These are phyloP conservation scores for Populus tremula DNA, from an alignment of 345 rosid species.

Conservation along the genomic window DNA sequence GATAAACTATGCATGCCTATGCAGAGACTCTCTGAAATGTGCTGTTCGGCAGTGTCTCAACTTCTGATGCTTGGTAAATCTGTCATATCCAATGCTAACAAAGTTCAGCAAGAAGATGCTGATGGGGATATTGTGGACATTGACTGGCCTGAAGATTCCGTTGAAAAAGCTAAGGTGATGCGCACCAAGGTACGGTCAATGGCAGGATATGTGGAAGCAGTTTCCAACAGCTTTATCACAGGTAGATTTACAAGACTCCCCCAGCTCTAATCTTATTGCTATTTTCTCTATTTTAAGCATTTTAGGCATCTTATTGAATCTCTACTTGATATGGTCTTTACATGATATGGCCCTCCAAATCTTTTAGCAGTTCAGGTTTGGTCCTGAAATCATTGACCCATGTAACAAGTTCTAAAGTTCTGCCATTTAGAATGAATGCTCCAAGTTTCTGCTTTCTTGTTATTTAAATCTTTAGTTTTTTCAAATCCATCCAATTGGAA, in stretches of 20 bases:
- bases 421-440: not conserved
- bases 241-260: constrained; percentile 42
- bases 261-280: not conserved
- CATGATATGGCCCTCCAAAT: not conserved
- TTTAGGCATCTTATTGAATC: not conserved
- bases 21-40: constrained; percentile 96
- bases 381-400: too few species aligned
- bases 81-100: constrained; percentile 61
- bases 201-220: constrained; percentile 70
- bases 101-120: constrained; percentile 58
- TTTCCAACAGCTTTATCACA: constrained; percentile 79
- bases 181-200: constrained; percentile 64
- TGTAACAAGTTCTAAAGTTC: not conserved
- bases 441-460: not conserved
- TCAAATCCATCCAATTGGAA: not conserved
- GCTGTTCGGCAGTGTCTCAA: constrained; percentile 81
- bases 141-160: constrained; percentile 89
- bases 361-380: too few species aligned
- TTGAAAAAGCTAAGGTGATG: constrained; percentile 80
- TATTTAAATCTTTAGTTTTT: not conserved
- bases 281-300: not conserved
- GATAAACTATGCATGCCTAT: constrained; percentile 18
- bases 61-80: constrained; percentile 79
- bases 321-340: not conserved
- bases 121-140: constrained; percentile 50